Evolutionary conservation across 2,329 filamentous ascomycete genomes (phyloP).

Genomic region (Alternaria sp.): DNA sequence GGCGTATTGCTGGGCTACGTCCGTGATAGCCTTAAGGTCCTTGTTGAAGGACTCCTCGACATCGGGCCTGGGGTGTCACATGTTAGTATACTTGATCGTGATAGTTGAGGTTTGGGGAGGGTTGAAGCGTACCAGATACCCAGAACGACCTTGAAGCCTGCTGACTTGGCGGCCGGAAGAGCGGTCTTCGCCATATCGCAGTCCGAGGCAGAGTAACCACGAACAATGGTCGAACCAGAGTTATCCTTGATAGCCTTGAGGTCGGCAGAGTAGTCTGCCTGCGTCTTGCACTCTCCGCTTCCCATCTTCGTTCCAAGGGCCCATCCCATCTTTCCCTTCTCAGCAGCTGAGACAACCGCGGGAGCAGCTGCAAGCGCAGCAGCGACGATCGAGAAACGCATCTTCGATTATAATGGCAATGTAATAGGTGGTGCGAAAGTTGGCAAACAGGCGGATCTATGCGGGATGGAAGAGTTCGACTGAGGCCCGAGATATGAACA

Average conservation of each 20-base stretch:
- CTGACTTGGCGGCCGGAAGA: conserved; percentile 68
- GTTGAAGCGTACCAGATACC: conserved; percentile 66
- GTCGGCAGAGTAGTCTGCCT: conserved; percentile 68
- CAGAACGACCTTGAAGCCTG: conserved; percentile 71
- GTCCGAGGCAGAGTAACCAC: conserved; percentile 71
- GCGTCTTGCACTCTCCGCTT: conserved; percentile 66
- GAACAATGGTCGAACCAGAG: conserved; percentile 62
- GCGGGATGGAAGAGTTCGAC: not conserved
- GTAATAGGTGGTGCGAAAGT: not conserved
- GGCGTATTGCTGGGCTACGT: conserved; percentile 56
- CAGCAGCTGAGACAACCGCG: conserved; percentile 56
- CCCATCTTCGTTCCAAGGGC: conserved; percentile 69
- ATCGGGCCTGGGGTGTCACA: conserved; percentile 59
- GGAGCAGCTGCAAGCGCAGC: conserved; percentile 50
- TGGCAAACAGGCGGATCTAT: not conserved
- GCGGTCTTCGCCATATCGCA: conserved; percentile 69
- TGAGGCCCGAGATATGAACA: not conserved
- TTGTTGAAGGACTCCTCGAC: conserved; percentile 65
- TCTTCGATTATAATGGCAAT: conserved; percentile 20
- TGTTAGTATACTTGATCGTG: not conserved
- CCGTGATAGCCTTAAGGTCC: conserved; percentile 65
- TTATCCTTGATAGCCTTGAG: conserved; percentile 65
- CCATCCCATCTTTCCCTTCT: conserved; percentile 65
- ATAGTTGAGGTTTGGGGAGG: not conserved
- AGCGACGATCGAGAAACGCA: conserved; percentile 46